Evolutionary conservation across 2,329 filamentous ascomycete species (phyloP).

Genomic region (Magnaporthales sp.): DNA sequence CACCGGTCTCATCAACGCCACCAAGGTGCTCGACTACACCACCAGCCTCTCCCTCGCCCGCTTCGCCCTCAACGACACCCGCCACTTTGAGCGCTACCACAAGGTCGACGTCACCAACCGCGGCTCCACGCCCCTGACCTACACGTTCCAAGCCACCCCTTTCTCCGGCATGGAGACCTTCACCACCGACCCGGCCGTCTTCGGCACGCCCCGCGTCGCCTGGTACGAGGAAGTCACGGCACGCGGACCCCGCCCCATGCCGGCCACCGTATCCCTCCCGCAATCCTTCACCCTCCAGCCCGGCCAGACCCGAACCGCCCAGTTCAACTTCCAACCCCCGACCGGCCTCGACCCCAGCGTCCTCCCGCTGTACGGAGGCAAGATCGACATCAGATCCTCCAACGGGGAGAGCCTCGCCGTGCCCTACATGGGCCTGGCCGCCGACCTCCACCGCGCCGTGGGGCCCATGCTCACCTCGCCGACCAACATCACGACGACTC

Average conservation of each 20-base stretch:
- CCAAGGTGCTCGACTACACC: conserved; percentile 28
- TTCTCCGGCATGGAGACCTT: conserved; percentile 27
- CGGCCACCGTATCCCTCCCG: conserved; percentile 6
- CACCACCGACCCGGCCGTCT: not conserved
- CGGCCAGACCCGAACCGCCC: conserved; percentile 14
- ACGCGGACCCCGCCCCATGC: conserved; percentile 10
- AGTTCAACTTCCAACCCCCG: conserved; percentile 18
- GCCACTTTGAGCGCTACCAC: conserved; percentile 24
- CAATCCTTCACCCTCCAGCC: conserved; percentile 15
- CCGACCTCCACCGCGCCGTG: not conserved
- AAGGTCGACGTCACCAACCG: conserved; percentile 26
- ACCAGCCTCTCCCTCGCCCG: conserved; percentile 26
- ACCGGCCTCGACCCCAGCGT: conserved; percentile 13
- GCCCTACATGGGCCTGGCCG: conserved; percentile 19
- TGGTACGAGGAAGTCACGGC: conserved; percentile 8
- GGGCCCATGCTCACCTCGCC: not conserved
- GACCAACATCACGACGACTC: not conserved
- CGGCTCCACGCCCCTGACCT: conserved; percentile 23
- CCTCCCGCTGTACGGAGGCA: conserved; percentile 25
- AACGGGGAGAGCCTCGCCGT: conserved; percentile 23
- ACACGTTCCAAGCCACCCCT: conserved; percentile 20
- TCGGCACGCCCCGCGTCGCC: conserved; percentile 8
- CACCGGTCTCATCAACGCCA: conserved; percentile 31
- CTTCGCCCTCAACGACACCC: conserved; percentile 35
- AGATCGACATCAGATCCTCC: conserved; percentile 19